Conservation (phyloP, 305 asterid genomes). For the Solanum chacoense region DNA sequence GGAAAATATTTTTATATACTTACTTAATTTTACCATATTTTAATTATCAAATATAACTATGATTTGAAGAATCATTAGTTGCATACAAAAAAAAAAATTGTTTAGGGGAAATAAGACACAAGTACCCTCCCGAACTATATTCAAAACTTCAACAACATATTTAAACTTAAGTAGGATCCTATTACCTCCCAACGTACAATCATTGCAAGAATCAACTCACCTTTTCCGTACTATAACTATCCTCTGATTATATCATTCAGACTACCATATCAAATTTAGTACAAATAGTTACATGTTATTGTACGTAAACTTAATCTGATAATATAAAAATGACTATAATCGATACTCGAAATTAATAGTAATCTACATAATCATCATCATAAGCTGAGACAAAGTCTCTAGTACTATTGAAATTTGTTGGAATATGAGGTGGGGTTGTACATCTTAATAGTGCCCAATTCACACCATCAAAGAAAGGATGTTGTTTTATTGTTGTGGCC, state of each 20-base stretch:
- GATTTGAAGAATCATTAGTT: no score
- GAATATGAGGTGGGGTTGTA: slow-evolving; percentile 51
- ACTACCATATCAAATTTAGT: neutral
- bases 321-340: neutral
- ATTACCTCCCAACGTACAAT: neutral
- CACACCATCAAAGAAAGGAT: slow-evolving; percentile 57
- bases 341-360: neutral
- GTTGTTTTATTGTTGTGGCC: slow-evolving; percentile 59
- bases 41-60: no score
- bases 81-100: no score
- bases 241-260: neutral
- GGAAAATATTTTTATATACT: no score
- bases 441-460: slow-evolving; percentile 80
- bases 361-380: slow-evolving; percentile 35
- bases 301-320: neutral
- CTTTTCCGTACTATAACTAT: neutral
- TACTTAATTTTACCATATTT: no score
- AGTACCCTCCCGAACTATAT: no score
- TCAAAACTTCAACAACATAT: no score
- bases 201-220: neutral
- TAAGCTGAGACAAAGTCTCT: slow-evolving; percentile 21
- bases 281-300: neutral
- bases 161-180: no score
- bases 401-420: slow-evolving; percentile 16
- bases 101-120: no score